Evolutionary conservation across 2,329 filamentous ascomycete genomes (phyloP), one percentile per base, ranked within the genome.

Genomic region (Sporothrix globosa): DNA sequence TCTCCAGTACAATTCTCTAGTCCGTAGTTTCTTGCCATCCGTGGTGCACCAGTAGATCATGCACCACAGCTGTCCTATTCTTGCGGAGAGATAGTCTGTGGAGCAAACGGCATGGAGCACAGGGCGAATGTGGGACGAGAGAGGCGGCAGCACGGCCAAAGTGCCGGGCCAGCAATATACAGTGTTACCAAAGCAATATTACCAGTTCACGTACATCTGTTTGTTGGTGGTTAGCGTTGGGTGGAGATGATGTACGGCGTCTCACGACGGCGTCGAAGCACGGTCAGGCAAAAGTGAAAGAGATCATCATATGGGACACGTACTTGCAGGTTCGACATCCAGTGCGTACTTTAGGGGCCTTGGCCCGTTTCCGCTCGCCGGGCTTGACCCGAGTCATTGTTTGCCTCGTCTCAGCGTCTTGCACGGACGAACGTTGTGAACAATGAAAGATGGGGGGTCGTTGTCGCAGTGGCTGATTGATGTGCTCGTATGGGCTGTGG

Each of bases 291-390:
- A 34, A 34, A 34, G 14, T 17, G 41, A 13, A 44, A 44, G 41
- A 44, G 34, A 34, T 34, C 34, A 34, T 34, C 34, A 6, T 34
- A 9, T 34, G 34, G 14, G 34, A 19, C 14, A 66, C 72, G 70
- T 53, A 73, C 72, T 73, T 73, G 72, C 72, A 73, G 10, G 72
- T 72, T 44, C 66, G 65, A 30, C 72, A 73, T 1, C 72, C 72
- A 6, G 72, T 69, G n/a, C 72, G 72, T 30, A 73, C 72, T 17
- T 73, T 73, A 21, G 72, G 72, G 7, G 72, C 66, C 46, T 65
- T 70, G n/a, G 48, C 68, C 27, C 70, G 68, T 30, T 73, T 73
- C 17, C 72, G 65, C 46, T 73, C 50, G 21, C 68, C 72, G 3
- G 72, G 68, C n/a, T 73, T 72, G 39, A 72, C 72, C 24, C 70